Evolutionary conservation across 2,329 filamentous ascomycete genomes (phyloP), one percentile per base, ranked within the genome.

Genomic region (Zymoseptoria passerinii): DNA sequence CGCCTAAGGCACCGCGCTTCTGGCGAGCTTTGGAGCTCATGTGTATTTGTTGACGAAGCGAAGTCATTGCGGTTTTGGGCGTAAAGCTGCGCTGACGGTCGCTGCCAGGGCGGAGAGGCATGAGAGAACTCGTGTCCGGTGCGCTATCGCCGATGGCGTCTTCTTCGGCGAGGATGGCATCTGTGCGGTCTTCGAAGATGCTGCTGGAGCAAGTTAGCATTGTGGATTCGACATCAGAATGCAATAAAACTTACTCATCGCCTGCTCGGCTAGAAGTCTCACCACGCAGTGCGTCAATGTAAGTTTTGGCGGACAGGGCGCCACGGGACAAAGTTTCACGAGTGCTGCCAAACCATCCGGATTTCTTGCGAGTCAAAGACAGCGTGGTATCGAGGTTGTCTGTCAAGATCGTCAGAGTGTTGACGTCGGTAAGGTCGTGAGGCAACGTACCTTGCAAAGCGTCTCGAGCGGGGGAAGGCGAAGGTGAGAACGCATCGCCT

Each of bases 311-410:
- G 27, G 57, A 58, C 13, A 44, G 18, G 6, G 62, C 62, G 19
- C 62, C 55, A 9, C 55, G 56, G n/a, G 58, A 57, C 8, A 62
- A 50, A 29, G 49, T 53, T n/a, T 56, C 56, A 28, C 61, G 61
- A 55, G 63, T 61, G 57, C 61, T 65, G 27, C 61, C 60, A 50
- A 64, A 65, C 64, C 64, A 66, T 8, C 48, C 48, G 35, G 64
- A 65, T 54, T 59, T 62, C 59, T 65, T 64, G 48, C 53, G 63
- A 51, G 57, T 59, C 54, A 66, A 49, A 29, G 62, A 61, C 57
- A 62, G 54, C 50, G 58, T 52, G 51, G 19, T 59, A 40, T 62
- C 56, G 18, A 61, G 59, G 50, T 58, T 58, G 50, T 8, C 52
- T 54, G 52, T 20, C 27, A 23, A 44, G 8, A 20, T 48, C 23